phyloP scores from a whole-genome alignment of 2,329 filamentous ascomycete genomes.

The Diatrype stigma region DNA sequence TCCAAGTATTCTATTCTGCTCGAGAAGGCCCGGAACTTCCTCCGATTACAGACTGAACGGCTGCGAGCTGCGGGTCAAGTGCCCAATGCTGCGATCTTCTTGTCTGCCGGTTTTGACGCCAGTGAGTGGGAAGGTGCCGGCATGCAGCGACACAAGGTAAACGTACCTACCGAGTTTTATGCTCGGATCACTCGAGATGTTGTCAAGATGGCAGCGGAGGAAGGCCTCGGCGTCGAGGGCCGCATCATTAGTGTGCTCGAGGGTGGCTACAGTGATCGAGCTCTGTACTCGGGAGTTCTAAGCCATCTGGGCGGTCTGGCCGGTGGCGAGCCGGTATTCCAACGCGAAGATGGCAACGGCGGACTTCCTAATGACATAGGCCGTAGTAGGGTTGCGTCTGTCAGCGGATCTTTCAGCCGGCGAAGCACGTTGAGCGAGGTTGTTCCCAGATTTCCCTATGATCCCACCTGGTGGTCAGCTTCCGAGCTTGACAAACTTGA shows the following conservation, averaged over 20 bases:
- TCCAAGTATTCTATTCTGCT: conserved; percentile 71
- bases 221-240: conserved; percentile 72
- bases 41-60: conserved; percentile 67
- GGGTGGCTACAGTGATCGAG: conserved; percentile 92
- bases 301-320: conserved; percentile 85
- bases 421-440: conserved; percentile 27
- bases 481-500: conserved; percentile 67
- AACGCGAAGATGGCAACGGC: conserved; percentile 32
- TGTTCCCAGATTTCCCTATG: conserved; percentile 44
- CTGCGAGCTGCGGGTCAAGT: conserved; percentile 54
- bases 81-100: conserved; percentile 83
- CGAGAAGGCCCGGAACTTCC: conserved; percentile 73
- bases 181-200: conserved; percentile 85
- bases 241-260: conserved; percentile 90
- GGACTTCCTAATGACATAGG: conserved; percentile 58
- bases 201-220: conserved; percentile 75
- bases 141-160: conserved; percentile 95
- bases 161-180: conserved; percentile 96
- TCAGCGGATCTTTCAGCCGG: conserved; percentile 24
- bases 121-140: conserved; percentile 88
- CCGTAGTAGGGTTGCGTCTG: conserved; percentile 42
- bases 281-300: conserved; percentile 79
- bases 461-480: conserved; percentile 68
- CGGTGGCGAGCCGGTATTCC: conserved; percentile 42
- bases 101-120: conserved; percentile 95